Base-by-base conservation (phyloP, 257 asterid species). In the Craterostigma plantagineum region DNA sequence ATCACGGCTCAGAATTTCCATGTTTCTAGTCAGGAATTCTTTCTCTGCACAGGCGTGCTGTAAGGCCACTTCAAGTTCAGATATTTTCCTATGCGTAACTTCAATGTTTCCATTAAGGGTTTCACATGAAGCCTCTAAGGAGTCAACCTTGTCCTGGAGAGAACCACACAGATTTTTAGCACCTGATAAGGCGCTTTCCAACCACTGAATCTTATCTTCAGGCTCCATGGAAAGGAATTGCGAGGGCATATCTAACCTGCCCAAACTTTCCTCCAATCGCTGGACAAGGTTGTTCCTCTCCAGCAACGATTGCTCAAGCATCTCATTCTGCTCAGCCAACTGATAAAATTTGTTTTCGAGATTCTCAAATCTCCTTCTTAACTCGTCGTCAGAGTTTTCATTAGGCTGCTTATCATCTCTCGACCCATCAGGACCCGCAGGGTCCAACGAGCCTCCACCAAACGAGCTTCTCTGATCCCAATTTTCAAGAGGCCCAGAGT, bases 291-390 rank as follows among this genome's bases (percentile, higher is more conserved):
- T 76, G 77, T 80, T 90, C 64, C 95, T 72, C 63, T 83, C 87
- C 86, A 77, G 57, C 60, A 90, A 62, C 39, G 98, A 79, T 60
- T 83, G 98, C 62, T 90, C 98, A 68, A 90, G 98, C 92, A 90
- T 90, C 70, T 83, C 98, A 56, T 79, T 90, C 46, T 83, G 98
- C 65, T 83, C 98, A 2, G 98, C 98, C 70, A 90, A 67, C 56
- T 72, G 91, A 64, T 79, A 83, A 56, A 77, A 83, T 63, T 74
- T 90, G 68, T 62, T 72, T 51, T 77, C 91, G 63, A 90, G 62
- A 55, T 90, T 95, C 60, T 83, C 98, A 50, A 58, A 83, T 70
- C 68, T 64, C 69, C 74, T 67, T 59, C 72, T 63, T 36, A 74
- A 58, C 40, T 79, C 92, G 51, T 90, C 98, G 55, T 34, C 46